A percentile compares a stretch with the other conserved stretches of the same genome.
phyloP scores from a whole-genome alignment of 2,329 filamentous ascomycete species.

The Bipolaris zeicola region DNA sequence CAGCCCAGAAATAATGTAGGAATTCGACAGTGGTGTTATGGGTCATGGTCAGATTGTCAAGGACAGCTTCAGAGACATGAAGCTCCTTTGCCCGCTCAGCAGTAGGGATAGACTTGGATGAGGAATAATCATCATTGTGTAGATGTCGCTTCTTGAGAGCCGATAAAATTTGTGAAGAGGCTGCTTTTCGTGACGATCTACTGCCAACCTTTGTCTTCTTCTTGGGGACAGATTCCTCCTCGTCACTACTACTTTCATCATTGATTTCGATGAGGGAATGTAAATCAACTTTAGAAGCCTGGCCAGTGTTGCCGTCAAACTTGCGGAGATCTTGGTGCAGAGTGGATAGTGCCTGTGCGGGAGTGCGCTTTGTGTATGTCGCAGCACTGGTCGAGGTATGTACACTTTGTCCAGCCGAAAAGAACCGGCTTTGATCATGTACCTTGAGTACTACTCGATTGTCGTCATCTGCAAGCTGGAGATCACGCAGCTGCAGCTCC shows the following conservation, averaged over 20 bases:
- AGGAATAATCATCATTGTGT: conserved; percentile 56
- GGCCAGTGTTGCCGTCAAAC: conserved; percentile 37
- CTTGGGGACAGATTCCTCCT: conserved; percentile 64
- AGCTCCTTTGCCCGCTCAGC: conserved; percentile 39
- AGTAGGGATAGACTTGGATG: conserved; percentile 30
- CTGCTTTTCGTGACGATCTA: conserved; percentile 66
- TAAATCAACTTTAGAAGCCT: conserved; percentile 57
- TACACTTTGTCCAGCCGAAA: conserved; percentile 60
- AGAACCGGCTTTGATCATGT: conserved; percentile 84
- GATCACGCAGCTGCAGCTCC: conserved; percentile 77
- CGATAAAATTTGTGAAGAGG: conserved; percentile 69
- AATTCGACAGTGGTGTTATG: conserved; percentile 96
- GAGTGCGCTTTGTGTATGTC: conserved; percentile 71
- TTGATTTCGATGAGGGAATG: conserved; percentile 70
- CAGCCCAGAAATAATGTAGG: conserved; percentile 94
- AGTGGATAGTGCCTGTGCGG: conserved; percentile 68
- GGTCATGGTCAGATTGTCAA: conserved; percentile 71
- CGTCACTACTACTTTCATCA: conserved; percentile 65
- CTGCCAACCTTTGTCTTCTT: conserved; percentile 68
- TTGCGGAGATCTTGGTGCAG: conserved; percentile 68
- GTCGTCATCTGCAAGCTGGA: conserved; percentile 75
- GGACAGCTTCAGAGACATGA: conserved; percentile 53
- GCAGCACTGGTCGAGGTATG: conserved; percentile 56
- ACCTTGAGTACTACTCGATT: conserved; percentile 83
- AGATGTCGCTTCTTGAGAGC: conserved; percentile 67